A percentile compares a stretch with the other conserved stretches of the same genome.
These are phyloP conservation scores for Irpex sp. DNA, from an alignment of 1,284 basidiomycete genomes.

Conservation along the genomic window DNA sequence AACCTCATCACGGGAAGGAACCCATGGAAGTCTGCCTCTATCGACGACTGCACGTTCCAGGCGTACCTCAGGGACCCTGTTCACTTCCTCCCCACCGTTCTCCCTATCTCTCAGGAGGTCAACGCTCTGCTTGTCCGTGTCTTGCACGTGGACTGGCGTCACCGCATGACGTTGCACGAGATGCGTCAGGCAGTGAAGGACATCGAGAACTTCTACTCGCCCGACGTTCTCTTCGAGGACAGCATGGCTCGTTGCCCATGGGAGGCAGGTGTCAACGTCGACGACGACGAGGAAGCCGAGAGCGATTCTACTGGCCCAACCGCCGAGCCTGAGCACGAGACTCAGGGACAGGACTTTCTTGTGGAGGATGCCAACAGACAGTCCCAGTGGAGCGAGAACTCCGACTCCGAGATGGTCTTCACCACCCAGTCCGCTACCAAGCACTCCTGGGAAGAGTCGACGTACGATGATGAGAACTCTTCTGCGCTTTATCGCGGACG, in stretches of 20 bases:
- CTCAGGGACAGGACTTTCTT: slow-evolving; percentile 7
- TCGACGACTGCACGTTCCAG: slow-evolving; percentile 72
- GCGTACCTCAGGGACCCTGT: slow-evolving; percentile 65
- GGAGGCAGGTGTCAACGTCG: slow-evolving; percentile 72
- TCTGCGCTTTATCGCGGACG: slow-evolving; percentile 27
- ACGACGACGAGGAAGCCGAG: slow-evolving; percentile 26
- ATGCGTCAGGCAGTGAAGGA: slow-evolving; percentile 67
- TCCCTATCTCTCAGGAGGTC: slow-evolving; percentile 70
- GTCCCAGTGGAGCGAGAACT: slow-evolving; percentile 59
- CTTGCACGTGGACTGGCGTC: slow-evolving; percentile 71
- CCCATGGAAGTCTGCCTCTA: slow-evolving; percentile 96
- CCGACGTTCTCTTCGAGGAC: slow-evolving; percentile 73
- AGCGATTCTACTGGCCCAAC: background rate
- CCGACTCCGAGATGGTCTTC: slow-evolving; percentile 62
- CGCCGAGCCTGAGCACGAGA: slow-evolving; percentile 6
- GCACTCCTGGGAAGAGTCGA: slow-evolving; percentile 34
- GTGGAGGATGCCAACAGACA: background rate
- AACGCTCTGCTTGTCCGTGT: slow-evolving; percentile 67
- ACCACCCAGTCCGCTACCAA: slow-evolving; percentile 39
- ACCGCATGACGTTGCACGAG: slow-evolving; percentile 67
- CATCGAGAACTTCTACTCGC: slow-evolving; percentile 69
- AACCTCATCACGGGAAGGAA: slow-evolving; percentile 95
- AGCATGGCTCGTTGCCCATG: slow-evolving; percentile 81
- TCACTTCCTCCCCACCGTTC: slow-evolving; percentile 67
- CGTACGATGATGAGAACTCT: slow-evolving; percentile 23